Evolutionary conservation across 768 basidiomycete genomes (phyloP), one percentile per base, ranked within the genome.

Genomic region (Sporobolomyces roseus): DNA sequence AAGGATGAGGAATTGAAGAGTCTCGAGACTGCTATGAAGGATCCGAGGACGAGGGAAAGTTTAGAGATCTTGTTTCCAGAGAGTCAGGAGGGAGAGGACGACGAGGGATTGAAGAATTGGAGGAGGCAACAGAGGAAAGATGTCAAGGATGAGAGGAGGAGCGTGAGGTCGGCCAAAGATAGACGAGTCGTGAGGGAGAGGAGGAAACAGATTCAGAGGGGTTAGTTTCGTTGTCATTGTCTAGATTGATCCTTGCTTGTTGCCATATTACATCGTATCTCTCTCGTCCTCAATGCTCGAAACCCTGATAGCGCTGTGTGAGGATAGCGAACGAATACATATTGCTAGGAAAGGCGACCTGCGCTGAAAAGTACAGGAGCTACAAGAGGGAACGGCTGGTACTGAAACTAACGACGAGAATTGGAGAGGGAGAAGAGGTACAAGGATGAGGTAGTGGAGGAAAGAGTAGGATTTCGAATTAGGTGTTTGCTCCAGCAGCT

Each of bases 21-120:
- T 23, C 30, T 72, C 13, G 25, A 33, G n/a, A 6, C 17, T 10
- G 71, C 71, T 58, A 68, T 72, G 66, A n/a, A 19, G 25, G 56
- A 64, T 33, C 6, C 10, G 16, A 27, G 58, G 12, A 30, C 63
- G 41, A 23, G 14, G 12, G 29, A 27, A 7, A 64, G 63, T 23
- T 41, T 72, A 13, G 35, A 52, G 36, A 43, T 27, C 17, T 33
- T 72, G 7, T 68, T 68, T 61, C 71, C 71, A 4, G 60, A 33
- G 29, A 35, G 9, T 27, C n/a, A 13, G 54, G 21, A 9, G 21
- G 41, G 23, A 21, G 41, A 10, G 33, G 58, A 29, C 4, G n/a
- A 43, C 45, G 14, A 2, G 30, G 46, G 35, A 29, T 45, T 43
- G 45, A 46, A n/a, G 29, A 46, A 13, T 38, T 16, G 35, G 30